Base-by-base conservation (phyloP, 108 stramenopile genomes). In the Nannochloropsis granulata region DNA sequence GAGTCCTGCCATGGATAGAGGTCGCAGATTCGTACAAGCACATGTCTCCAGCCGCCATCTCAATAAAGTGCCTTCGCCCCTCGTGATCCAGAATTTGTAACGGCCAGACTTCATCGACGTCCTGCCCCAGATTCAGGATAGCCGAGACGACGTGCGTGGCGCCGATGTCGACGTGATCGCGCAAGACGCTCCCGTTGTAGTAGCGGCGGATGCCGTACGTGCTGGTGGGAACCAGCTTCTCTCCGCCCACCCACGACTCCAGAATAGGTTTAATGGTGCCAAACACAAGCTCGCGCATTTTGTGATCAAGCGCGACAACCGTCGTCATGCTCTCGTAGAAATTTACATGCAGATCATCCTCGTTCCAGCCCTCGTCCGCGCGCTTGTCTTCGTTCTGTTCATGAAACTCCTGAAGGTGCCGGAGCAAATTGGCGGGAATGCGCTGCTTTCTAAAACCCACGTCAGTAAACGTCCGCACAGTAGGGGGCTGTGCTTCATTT, bases 41-140 rank as follows among this genome's bases (percentile, higher is more conserved):
- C 93, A 97, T 91, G 83, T 97, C 96, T n/a, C 96, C 94, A 26
- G 94, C 95, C 84, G 91, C 91, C 94, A 97, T 94, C 14, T 95
- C 96, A 26, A 97, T 93, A 90, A 96, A 96, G 46, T 92, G 83
- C 44, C 93, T 94, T 25, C 78, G 81, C 9, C 96, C 96, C 84
- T 94, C 92, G 87, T 96, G 96, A 26, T 92, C 95, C 79, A 93
- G 91, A 13, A 98, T 93, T 88, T 96, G 94, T 44, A 98, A 46
- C 0, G 95, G 93, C 97, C 97, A 98, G 19, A 86, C 86, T 84
- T 96, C 93, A 56, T 94, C 92, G 43, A 91, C 93, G 82, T 94
- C 93, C 90, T 97, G 96, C 26, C 93, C 95, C 23, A 97, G 88
- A 84, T 97, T 95, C 84, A 97, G 94, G 90, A 97, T 97, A 13